phyloP scores from a whole-genome alignment of 805 yeast species.

The Nakazawaea anatomiae region DNA sequence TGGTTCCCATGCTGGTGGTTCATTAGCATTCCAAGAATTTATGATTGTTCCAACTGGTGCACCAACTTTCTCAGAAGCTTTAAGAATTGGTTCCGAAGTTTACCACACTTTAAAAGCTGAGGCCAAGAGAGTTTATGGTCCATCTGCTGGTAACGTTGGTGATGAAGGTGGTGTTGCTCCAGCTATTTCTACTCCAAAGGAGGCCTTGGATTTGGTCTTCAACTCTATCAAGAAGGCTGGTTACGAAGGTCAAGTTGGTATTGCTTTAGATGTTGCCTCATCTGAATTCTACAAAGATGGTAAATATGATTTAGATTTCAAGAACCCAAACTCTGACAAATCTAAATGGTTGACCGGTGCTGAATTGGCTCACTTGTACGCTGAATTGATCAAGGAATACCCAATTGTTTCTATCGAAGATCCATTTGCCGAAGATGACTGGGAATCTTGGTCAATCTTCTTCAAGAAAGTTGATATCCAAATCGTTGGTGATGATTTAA shows the following conservation, averaged over 20 bases:
- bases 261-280: constrained; percentile 95
- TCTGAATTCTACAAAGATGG: constrained; percentile 97
- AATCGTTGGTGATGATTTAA: constrained; percentile 96
- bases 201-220: constrained; percentile 92
- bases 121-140: constrained; percentile 94
- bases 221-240: constrained; percentile 91
- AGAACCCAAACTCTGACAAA: constrained; percentile 89
- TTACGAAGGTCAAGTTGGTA: constrained; percentile 85
- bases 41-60: constrained; percentile 98
- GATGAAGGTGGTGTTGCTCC: constrained; percentile 99
- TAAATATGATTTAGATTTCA: constrained; percentile 96
- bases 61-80: constrained; percentile 85
- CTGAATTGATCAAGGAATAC: constrained; percentile 74
- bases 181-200: constrained; percentile 89
- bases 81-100: constrained; percentile 96
- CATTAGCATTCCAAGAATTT: constrained; percentile 98
- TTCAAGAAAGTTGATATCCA: constrained; percentile 69
- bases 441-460: constrained; percentile 97
- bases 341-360: constrained; percentile 88
- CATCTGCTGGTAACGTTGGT: constrained; percentile 99
- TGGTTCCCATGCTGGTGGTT: constrained; percentile 99
- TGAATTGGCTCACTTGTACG: constrained; percentile 83
- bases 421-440: constrained; percentile 99
- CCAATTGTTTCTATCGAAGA: constrained; percentile 98
- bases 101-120: constrained; percentile 93